Evolutionary conservation across 768 basidiomycete genomes (phyloP).

Genomic region (Suillus luteus): DNA sequence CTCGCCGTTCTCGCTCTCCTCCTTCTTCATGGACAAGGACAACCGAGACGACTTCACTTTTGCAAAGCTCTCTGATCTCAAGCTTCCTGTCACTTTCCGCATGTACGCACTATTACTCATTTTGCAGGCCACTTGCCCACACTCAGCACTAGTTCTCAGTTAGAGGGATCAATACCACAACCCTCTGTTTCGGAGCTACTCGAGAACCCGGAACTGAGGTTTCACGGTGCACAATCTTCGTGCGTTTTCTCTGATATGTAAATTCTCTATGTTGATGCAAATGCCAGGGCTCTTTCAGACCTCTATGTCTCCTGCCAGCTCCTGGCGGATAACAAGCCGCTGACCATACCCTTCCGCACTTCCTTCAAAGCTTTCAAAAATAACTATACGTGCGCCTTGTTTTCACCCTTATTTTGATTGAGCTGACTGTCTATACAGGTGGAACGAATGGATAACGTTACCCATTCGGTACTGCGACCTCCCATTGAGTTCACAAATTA

Average conservation of each 20-base stretch:
- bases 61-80: conserved; percentile 87
- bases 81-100: conserved; percentile 83
- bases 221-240: conserved; percentile 83
- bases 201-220: conserved; percentile 78
- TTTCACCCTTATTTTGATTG: not conserved
- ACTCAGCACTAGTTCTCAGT: conserved; percentile 59
- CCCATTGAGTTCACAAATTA: conserved; percentile 85
- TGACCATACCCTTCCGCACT: conserved; percentile 90
- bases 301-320: conserved; percentile 93
- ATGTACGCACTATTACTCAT: conserved; percentile 50
- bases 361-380: conserved; percentile 92
- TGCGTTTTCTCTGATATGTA: conserved; percentile 35
- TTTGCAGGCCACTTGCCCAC: not conserved
- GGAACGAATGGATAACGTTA: conserved; percentile 95
- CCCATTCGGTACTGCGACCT: conserved; percentile 94
- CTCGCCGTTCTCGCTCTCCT: too few species aligned
- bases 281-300: conserved; percentile 79
- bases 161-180: conserved; percentile 80
- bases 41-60: conserved; percentile 90
- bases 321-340: conserved; percentile 88
- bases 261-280: conserved; percentile 30
- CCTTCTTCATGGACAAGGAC: conserved; percentile 53
- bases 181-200: conserved; percentile 77
- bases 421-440: conserved; percentile 45
- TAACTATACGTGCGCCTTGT: conserved; percentile 60